Base-by-base conservation (phyloP, 176 grass and related monocot genomes). In the Saccharum officinarum region DNA sequence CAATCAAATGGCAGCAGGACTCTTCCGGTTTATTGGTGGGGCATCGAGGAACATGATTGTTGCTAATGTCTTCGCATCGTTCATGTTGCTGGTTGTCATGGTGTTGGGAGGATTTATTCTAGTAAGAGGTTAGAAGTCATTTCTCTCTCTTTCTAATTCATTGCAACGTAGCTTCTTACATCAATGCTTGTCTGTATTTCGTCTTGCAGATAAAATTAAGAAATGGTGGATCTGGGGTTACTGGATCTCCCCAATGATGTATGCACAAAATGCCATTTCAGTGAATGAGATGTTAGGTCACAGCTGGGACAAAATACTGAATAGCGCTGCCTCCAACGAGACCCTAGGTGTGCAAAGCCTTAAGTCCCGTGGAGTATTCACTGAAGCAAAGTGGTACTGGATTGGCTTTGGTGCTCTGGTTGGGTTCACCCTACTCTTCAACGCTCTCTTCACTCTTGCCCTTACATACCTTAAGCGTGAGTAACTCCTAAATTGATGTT, bases 191-290 rank as follows among this genome's bases (percentile, higher is more conserved):
- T 47, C 13, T 47, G 12, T n/a, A 45, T 17, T 52, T 52, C 49
- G 1, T 66, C 31, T 31, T 65, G 42, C 88, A 99, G 97, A 92
- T 0, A 69, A 96, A 70, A 86, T 99, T 39, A 96, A 96, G 84
- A 93, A 94, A 90, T 98, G 93, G 92, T 98, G 95, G 95, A 98
- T 93, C 16, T 98, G 95, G 95, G 95, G 92, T 30, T 98, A 95
- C 85, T 98, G 95, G 95, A 89, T 98, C 83, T 95, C 95, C 67
- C 95, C 95, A 17, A 17, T 98, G 73, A 98, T 90, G 91, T 98
- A 95, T 33, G 87, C 91, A 11, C 95, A 98, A 82, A 98, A 95
- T 83, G 89, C 89, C 22, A 86, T 98, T 15, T 80, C 95, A 67
- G 83, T 86, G 28, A 98, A 98, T 46, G 95, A 98, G 59, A 87